Evolutionary conservation across 768 basidiomycete species (phyloP).

Genomic region (Russula emetica): DNA sequence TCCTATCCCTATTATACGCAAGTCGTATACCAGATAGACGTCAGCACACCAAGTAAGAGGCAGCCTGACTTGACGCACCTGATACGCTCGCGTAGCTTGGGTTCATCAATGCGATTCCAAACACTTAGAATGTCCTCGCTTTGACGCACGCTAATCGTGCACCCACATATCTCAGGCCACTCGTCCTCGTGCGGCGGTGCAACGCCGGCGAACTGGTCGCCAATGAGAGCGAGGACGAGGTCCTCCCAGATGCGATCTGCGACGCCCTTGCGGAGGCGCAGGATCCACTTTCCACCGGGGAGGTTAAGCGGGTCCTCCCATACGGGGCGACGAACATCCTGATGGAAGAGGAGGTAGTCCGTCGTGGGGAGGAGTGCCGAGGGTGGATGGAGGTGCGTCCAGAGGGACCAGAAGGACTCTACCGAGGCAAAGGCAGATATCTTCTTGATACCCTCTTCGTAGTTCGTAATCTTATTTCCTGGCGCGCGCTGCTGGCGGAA

Average conservation of each 20-base stretch:
- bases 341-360: conserved; percentile 90
- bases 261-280: conserved; percentile 86
- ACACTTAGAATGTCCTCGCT: conserved; percentile 91
- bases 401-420: conserved; percentile 93
- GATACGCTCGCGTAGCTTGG: conserved; percentile 73
- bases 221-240: conserved; percentile 78
- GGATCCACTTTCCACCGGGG: conserved; percentile 90
- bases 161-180: conserved; percentile 87
- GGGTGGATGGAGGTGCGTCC: conserved; percentile 86
- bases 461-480: conserved; percentile 83
- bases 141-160: conserved; percentile 89
- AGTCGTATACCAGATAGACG: conserved; percentile 7
- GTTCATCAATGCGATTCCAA: conserved; percentile 87
- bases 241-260: conserved; percentile 91
- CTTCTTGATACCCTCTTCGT: conserved; percentile 93
- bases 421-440: conserved; percentile 90
- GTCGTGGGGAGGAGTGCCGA: conserved; percentile 83
- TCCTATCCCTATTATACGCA: conserved; percentile 57
- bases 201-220: conserved; percentile 83
- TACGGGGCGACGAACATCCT: conserved; percentile 78
- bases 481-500: conserved; percentile 87
- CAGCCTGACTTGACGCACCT: conserved; percentile 47
- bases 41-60: neutral
- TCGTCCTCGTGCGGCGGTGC: conserved; percentile 45
- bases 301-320: conserved; percentile 95